These are phyloP conservation scores for Colletotrichum karsti DNA, from an alignment of 2,329 filamentous ascomycete genomes.

Conservation along the genomic window DNA sequence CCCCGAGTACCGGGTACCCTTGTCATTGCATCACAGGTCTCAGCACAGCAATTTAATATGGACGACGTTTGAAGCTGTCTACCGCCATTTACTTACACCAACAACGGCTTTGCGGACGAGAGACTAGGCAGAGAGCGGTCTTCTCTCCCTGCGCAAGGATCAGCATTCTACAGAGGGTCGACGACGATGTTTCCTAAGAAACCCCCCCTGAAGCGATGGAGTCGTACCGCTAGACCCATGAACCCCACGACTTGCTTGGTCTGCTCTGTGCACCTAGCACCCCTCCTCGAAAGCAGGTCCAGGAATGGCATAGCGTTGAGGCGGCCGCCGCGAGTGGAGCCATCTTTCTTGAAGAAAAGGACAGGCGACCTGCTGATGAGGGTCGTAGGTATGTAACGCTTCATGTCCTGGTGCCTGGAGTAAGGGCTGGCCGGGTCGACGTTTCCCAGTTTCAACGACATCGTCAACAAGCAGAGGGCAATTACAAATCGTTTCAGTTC, in stretches of 20 bases:
- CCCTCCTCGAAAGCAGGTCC: slow-evolving; percentile 2
- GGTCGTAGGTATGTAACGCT: background rate
- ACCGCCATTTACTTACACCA: too few species aligned
- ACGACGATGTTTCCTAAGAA: background rate
- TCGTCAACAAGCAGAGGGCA: too few species aligned
- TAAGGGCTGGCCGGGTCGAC: background rate
- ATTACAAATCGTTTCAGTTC: too few species aligned
- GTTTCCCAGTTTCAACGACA: too few species aligned
- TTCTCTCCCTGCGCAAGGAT: background rate
- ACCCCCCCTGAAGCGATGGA: background rate
- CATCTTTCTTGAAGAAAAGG: background rate
- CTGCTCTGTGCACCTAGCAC: too few species aligned
- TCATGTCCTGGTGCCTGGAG: background rate
- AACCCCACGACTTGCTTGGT: background rate
- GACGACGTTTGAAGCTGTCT: too few species aligned
- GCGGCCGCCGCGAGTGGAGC: slow-evolving; percentile 10
- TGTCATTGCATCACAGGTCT: too few species aligned
- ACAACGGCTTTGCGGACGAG: background rate
- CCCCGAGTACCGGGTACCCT: background rate
- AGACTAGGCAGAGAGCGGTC: background rate
- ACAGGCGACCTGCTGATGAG: background rate
- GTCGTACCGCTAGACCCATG: background rate
- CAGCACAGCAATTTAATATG: too few species aligned
- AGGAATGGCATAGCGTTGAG: slow-evolving; percentile 5
- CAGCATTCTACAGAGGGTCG: background rate